These are phyloP conservation scores for Borealophlyctis nickersoniae DNA, from an alignment of 192 early-diverging fungal species.

Conservation along the genomic window DNA sequence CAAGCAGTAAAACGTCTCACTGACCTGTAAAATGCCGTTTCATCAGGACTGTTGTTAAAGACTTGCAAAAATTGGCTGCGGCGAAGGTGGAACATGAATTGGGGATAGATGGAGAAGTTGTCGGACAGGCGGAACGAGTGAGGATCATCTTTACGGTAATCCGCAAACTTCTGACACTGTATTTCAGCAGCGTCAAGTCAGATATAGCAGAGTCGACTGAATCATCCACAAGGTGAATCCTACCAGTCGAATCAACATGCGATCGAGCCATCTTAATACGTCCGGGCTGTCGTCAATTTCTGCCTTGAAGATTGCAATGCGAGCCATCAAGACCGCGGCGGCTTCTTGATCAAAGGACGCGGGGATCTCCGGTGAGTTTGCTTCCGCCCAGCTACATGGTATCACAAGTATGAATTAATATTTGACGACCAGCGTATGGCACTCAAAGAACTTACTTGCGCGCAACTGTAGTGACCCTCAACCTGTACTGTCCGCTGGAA, in stretches of 20 bases:
- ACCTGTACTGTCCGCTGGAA: constrained; percentile 79
- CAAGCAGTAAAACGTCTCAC: neutral
- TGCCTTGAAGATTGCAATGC: constrained; percentile 94
- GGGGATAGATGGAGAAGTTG: constrained; percentile 98
- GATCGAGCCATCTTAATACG: constrained; percentile 95
- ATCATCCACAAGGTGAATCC: neutral
- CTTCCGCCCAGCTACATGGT: constrained; percentile 71
- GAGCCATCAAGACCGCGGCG: constrained; percentile 93
- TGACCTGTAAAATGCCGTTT: constrained; percentile 87
- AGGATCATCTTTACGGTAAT: constrained; percentile 94
- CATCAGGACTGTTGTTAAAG: constrained; percentile 98
- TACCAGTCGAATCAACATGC: constrained; percentile 94
- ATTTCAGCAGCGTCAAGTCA: neutral
- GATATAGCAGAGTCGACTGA: constrained; percentile 13
- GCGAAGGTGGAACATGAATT: constrained; percentile 99
- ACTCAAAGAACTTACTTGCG: constrained; percentile 61
- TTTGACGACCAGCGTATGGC: neutral
- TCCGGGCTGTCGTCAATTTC: constrained; percentile 97
- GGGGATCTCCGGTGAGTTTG: constrained; percentile 77
- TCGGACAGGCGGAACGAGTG: constrained; percentile 82
- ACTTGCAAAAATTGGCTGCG: constrained; percentile 96
- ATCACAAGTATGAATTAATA: constrained; percentile 1
- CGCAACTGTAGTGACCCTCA: constrained; percentile 94
- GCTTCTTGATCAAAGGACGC: constrained; percentile 97
- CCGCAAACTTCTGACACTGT: constrained; percentile 92